Conservation (phyloP, 805 yeast species). For the Saturnispora halmiae region DNA sequence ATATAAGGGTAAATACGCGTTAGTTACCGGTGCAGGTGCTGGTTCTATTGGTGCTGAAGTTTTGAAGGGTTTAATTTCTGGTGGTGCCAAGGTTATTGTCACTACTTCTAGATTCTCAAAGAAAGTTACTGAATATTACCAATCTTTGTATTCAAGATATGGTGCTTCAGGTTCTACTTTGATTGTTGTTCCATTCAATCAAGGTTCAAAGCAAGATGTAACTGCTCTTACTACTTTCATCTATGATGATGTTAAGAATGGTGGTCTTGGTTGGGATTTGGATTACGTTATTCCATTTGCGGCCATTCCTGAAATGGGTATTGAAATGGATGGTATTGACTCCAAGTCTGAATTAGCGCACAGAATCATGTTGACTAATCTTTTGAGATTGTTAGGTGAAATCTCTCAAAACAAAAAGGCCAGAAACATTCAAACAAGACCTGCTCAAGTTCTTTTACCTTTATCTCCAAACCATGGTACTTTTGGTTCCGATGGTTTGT, state of each 20-base stretch:
- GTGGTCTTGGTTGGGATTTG: slow-evolving; percentile 96
- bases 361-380: slow-evolving; percentile 95
- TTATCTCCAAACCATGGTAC: slow-evolving; percentile 99
- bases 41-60: slow-evolving; percentile 98
- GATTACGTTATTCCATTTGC: slow-evolving; percentile 97
- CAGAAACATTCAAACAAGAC: slow-evolving; percentile 81
- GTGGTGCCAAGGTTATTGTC: slow-evolving; percentile 96
- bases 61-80: slow-evolving; percentile 86
- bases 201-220: slow-evolving; percentile 92
- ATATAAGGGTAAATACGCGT: slow-evolving; percentile 78
- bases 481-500: slow-evolving; percentile 95
- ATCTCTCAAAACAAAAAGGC: slow-evolving; percentile 76
- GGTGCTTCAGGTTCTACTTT: slow-evolving; percentile 91
- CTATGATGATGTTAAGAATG: slow-evolving; percentile 72
- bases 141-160: slow-evolving; percentile 79
- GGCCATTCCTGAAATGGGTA: slow-evolving; percentile 98
- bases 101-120: slow-evolving; percentile 94
- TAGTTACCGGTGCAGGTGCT: slow-evolving; percentile 97
- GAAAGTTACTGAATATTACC: slow-evolving; percentile 92
- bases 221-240: slow-evolving; percentile 77
- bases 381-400: slow-evolving; percentile 84
- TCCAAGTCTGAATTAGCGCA: slow-evolving; percentile 97
- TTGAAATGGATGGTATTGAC: slow-evolving; percentile 85
- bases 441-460: slow-evolving; percentile 95
- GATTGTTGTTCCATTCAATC: slow-evolving; percentile 97